Evolutionary conservation across 495 filamentous ascomycete species (phyloP).

Genomic region (Parachaetomium inaequale): DNA sequence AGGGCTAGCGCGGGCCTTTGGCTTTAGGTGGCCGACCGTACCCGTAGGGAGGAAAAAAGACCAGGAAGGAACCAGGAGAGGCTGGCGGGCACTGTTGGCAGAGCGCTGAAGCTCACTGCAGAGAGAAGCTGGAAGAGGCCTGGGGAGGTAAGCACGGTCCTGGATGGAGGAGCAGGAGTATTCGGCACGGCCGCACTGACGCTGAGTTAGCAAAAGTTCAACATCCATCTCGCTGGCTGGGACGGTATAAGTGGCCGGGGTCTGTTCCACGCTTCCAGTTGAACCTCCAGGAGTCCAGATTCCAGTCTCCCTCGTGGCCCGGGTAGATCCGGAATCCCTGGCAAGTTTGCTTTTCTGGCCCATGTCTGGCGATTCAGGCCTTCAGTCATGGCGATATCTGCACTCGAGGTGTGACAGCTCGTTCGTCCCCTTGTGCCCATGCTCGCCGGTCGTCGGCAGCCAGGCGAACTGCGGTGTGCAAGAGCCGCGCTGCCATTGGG

Average conservation of each 20-base stretch:
- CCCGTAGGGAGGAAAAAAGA: background rate
- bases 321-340: background rate
- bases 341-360: background rate
- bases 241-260: background rate
- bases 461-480: conserved; percentile 7
- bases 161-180: too few species aligned
- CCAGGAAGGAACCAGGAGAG: too few species aligned
- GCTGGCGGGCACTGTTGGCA: too few species aligned
- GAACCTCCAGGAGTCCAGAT: too few species aligned
- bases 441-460: background rate
- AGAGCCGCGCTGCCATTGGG: conserved; percentile 17
- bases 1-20: background rate
- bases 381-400: background rate
- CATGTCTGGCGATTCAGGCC: background rate
- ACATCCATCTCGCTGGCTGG: background rate
- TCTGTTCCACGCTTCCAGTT: background rate
- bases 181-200: too few species aligned
- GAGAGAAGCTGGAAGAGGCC: too few species aligned
- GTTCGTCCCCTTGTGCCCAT: background rate
- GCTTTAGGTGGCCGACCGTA: background rate
- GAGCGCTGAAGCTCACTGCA: too few species aligned
- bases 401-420: background rate
- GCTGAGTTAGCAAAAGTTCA: too few species aligned
- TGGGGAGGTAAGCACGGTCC: too few species aligned
- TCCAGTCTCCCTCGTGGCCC: background rate